Conservation (phyloP, 169 alveolate genomes). For the Plasmodium adleri region DNA sequence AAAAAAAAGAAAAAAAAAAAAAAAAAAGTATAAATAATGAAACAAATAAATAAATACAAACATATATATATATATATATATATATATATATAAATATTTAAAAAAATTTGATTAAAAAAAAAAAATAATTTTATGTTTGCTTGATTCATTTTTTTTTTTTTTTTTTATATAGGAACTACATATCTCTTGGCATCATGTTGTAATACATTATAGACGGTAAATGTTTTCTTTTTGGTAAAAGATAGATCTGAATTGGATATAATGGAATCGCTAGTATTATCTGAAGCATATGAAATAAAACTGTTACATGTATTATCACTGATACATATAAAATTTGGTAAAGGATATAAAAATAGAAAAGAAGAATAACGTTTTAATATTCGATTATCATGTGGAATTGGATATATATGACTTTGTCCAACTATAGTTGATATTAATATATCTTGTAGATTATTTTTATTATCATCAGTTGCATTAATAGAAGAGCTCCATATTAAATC, state of each 20-base stretch:
- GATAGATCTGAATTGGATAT: conserved; percentile 63
- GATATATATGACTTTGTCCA: conserved; percentile 85
- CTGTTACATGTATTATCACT: conserved; percentile 59
- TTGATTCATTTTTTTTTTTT: not conserved
- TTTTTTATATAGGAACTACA: conserved; percentile 26
- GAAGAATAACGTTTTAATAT: conserved; percentile 79
- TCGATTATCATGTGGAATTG: conserved; percentile 81
- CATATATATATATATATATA: not conserved
- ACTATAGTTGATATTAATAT: conserved; percentile 64
- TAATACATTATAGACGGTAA: conserved; percentile 47
- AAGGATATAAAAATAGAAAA: conserved; percentile 80
- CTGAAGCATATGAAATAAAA: conserved; percentile 65
- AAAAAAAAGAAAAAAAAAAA: conserved; percentile 11
- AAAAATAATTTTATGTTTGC: not conserved
- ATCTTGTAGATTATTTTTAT: conserved; percentile 23
- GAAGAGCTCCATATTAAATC: conserved; percentile 79
- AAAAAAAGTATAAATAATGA: not conserved
- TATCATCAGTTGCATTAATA: conserved; percentile 73
- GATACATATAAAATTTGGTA: conserved; percentile 79
- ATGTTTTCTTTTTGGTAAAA: conserved; percentile 47
- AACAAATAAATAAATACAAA: not conserved
- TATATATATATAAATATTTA: not conserved
- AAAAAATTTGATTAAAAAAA: not conserved
- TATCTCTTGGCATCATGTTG: conserved; percentile 65
- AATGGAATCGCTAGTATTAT: conserved; percentile 33